Base-by-base conservation (phyloP, 139 green algal genomes). In the Edaphochlamys debaryana region DNA sequence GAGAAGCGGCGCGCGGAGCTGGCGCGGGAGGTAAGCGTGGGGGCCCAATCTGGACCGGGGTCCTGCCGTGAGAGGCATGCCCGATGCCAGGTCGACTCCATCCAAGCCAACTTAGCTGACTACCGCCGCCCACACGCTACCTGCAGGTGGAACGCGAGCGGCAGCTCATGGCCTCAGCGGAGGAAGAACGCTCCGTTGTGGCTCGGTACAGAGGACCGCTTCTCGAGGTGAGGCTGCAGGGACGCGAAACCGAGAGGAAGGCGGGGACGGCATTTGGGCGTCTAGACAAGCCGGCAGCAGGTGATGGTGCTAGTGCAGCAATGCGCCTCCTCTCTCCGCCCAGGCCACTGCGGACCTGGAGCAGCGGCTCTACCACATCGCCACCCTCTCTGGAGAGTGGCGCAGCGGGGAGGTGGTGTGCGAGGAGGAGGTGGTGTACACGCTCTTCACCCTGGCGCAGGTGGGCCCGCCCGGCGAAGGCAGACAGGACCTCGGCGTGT, bases 151-250 rank as follows among this genome's bases (percentile, higher is more conserved):
- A 79, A 42, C 68, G 69, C 40, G 79, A 71, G 79, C 62, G 80
- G 30, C 69, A 68, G 67, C 17, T 6, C 37, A 52, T 67, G 42
- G 80, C 54, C 3, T 40, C 69, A 9, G 20, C 38, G 8, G 45
- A 73, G 36, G 69, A 80, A 69, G 69, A 71, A 42, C 63, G 67
- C 67, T 34, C 17, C 38, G 68, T 69, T 42, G 67, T 79, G 54
- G 79, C 79, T 5, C n/a, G 54, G 23, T 81, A 76, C 80, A 37
- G 92, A 22, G 92, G 92, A 0, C 92, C 92, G 25, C 86, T 95
- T 50, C 84, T 95, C 66, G 92, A 95, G 69, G 80, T 86, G 17
- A 89, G n/a, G n/a, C n/a, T n/a, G n/a, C n/a, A n/a, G n/a, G n/a
- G n/a, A n/a, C n/a, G n/a, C n/a, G n/a, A n/a, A n/a, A n/a, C n/a